Percentiles rank a stretch among this genome's conserved stretches.
These are phyloP conservation scores for Gossypium davidsonii DNA, from an alignment of 441 rosid genomes.

Conservation along the genomic window DNA sequence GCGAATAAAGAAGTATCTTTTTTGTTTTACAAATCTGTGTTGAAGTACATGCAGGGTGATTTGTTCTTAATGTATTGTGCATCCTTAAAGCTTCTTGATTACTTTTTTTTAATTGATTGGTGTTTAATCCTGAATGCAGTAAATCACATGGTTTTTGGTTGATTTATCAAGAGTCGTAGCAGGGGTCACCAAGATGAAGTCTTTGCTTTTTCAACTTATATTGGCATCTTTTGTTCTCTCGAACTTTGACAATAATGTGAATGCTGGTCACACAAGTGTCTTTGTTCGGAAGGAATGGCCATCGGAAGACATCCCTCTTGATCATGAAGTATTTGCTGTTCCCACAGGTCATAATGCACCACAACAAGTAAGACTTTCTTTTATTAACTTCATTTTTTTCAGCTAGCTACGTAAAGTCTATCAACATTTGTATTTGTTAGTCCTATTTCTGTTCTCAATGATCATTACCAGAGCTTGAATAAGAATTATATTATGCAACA, in stretches of 20 bases:
- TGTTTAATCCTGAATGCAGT: slow-evolving; percentile 13
- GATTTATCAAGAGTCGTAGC: slow-evolving; percentile 22
- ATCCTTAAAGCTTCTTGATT: neutral
- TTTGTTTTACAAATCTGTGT: neutral
- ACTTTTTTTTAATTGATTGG: neutral
- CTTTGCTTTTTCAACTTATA: slow-evolving; percentile 22
- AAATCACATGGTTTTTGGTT: slow-evolving; percentile 15
- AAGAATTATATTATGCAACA: neutral
- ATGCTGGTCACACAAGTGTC: slow-evolving; percentile 45
- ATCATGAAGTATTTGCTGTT: slow-evolving; percentile 44
- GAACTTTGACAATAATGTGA: slow-evolving; percentile 29
- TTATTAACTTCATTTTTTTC: neutral
- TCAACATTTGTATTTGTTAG: neutral
- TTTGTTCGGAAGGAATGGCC: slow-evolving; percentile 59
- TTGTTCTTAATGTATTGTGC: neutral
- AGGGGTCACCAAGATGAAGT: slow-evolving; percentile 24
- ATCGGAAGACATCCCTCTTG: slow-evolving; percentile 55
- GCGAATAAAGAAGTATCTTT: neutral
- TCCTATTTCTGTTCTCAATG: slow-evolving; percentile 5
- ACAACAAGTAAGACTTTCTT: slow-evolving; percentile 38
- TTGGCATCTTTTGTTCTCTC: slow-evolving; percentile 30
- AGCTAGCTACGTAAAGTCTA: neutral
- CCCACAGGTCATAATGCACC: slow-evolving; percentile 68
- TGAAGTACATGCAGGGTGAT: neutral
- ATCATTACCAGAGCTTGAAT: neutral